Evolutionary conservation across 2,329 filamentous ascomycete species (phyloP), one percentile per base, ranked within the genome.

Genomic region (Colletotrichum simmondsii): DNA sequence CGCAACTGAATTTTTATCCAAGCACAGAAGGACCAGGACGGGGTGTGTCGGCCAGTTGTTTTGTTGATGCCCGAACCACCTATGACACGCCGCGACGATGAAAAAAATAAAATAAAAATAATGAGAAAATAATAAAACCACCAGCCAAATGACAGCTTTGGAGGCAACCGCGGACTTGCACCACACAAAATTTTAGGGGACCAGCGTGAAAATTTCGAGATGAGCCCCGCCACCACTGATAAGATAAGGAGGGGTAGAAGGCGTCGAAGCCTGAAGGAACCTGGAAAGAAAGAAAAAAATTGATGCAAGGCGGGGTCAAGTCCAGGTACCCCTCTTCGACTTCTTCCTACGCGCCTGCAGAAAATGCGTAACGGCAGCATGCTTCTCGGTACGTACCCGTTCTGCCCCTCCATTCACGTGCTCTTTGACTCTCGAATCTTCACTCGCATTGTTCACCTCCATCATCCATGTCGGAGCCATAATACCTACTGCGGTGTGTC

Each of bases 191-290:
- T 67, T 72, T 59, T 61, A 73, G 57, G 71, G 70, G 71, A 73
- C 71, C 66, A 70, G 35, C 42, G 60, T 65, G 71, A 74, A 74
- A 74, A 74, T 73, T 74, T 74, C 71, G 70, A 69, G 70, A 66
- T 64, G 26, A 61, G 70, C 73, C 71, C 73, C 73, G 65, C 72
- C 53, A 60, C 12, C 1, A 8, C n/a, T 60, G 73, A 74, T 74
- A 74, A 74, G 73, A 74, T 74, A 74, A 74, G 61, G 62, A 46
- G 58, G 52, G 8, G 46, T 52, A 61, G 59, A n/a, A 19, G 49
- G 28, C 32, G 52, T 37, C 32, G 58, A 65, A 30, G 59, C 32
- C 32, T 35, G 32, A 35, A 35, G 24, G 30, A 30, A 32, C 30
- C 30, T 32, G 30, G 30, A 32, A 32, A 10, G 30, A 4, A 46